phyloP scores from a whole-genome alignment of 257 asterid species.

The Eucommia ulmoides region DNA sequence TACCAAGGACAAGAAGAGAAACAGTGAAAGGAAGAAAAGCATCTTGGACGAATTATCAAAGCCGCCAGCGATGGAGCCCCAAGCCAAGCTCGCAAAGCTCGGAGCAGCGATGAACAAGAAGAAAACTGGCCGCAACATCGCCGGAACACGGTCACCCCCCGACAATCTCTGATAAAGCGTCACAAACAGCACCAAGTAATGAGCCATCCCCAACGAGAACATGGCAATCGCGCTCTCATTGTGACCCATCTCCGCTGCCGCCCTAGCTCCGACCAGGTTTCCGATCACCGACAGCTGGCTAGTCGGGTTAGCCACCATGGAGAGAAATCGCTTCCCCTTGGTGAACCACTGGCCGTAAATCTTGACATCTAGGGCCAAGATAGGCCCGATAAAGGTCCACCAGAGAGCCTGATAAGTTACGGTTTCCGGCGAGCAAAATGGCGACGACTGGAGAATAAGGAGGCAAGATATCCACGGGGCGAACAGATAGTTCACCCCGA shows the following conservation, averaged over 20 bases:
- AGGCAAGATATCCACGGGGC: constrained; percentile 21
- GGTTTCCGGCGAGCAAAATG: background rate
- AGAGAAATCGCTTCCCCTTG: constrained; percentile 12
- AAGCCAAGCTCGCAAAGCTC: constrained; percentile 15
- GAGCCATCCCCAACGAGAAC: constrained; percentile 18
- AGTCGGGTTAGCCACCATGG: constrained; percentile 16
- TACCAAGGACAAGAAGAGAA: constrained; percentile 15
- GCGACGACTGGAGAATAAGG: constrained; percentile 5
- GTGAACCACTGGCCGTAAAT: constrained; percentile 20
- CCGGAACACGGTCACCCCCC: constrained; percentile 8
- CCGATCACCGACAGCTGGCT: constrained; percentile 15
- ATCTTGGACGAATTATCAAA: constrained; percentile 14
- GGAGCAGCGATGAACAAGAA: constrained; percentile 15
- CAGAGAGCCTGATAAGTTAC: constrained; percentile 3
- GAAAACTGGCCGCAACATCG: constrained; percentile 18
- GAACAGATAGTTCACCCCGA: constrained; percentile 15
- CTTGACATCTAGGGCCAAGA: constrained; percentile 13
- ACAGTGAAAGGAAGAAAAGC: constrained; percentile 12
- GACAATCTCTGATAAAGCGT: constrained; percentile 19
- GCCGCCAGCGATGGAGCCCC: constrained; percentile 14
- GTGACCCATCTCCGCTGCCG: constrained; percentile 15
- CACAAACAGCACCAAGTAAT: constrained; percentile 15
- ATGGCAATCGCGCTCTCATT: constrained; percentile 10
- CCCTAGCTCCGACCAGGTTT: constrained; percentile 15
- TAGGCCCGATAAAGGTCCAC: constrained; percentile 10